Conservation (phyloP, 768 basidiomycete genomes). For the Leccinum disarticulatum region DNA sequence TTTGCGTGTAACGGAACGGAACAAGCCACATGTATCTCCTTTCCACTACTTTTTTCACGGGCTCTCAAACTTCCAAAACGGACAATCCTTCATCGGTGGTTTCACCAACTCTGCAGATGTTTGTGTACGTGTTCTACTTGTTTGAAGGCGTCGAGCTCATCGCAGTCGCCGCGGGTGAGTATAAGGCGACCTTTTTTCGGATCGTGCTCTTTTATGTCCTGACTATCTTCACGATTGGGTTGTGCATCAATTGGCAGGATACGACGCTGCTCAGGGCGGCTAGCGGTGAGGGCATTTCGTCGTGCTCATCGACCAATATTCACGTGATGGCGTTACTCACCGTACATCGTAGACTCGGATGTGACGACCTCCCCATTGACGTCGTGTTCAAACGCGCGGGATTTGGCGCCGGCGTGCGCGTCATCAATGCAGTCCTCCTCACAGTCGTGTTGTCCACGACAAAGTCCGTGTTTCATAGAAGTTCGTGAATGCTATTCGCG, state of each 20-base stretch:
- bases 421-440: conserved; percentile 67
- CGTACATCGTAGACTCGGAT: conserved; percentile 37
- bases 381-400: conserved; percentile 63
- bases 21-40: not conserved
- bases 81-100: conserved; percentile 54
- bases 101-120: conserved; percentile 42
- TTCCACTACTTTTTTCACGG: conserved; percentile 36
- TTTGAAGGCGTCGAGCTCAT: too few relatives aligned
- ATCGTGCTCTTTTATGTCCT: conserved; percentile 66
- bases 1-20: not conserved
- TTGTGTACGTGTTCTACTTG: too few relatives aligned
- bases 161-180: too few relatives aligned
- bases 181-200: conserved; percentile 63
- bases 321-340: not conserved
- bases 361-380: conserved; percentile 63
- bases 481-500: conserved; percentile 58
- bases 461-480: conserved; percentile 65
- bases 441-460: conserved; percentile 66
- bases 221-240: conserved; percentile 62
- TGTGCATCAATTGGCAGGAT: conserved; percentile 63
- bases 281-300: conserved; percentile 30
- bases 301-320: not conserved
- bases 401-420: conserved; percentile 56
- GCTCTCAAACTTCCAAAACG: conserved; percentile 47
- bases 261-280: conserved; percentile 49